A percentile compares a stretch with the other conserved stretches of the same genome.
Conservation (phyloP, 1,139 yeast genomes). For the Debaryomyces singareniensis region DNA sequence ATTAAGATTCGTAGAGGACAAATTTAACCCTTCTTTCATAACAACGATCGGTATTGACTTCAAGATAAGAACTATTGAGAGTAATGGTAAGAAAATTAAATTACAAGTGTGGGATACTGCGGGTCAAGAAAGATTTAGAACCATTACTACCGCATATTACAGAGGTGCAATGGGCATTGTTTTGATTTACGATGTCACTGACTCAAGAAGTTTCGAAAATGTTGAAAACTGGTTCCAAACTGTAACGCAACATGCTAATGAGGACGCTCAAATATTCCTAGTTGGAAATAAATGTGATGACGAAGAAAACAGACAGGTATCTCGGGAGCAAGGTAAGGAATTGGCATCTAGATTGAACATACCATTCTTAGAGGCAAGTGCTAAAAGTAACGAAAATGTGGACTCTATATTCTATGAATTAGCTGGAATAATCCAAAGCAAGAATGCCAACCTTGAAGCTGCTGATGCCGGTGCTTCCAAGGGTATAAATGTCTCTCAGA, state of each 20-base stretch:
- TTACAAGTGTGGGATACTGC: constrained; percentile 99
- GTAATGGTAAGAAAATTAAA: constrained; percentile 88
- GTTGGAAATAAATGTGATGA: constrained; percentile 96
- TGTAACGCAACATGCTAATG: constrained; percentile 93
- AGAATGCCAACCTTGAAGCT: constrained; percentile 42
- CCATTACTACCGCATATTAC: constrained; percentile 96
- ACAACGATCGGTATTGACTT: constrained; percentile 98
- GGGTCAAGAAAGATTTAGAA: constrained; percentile 96
- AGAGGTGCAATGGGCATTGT: constrained; percentile 99
- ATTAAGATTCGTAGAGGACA: constrained; percentile 93
- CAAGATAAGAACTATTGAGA: constrained; percentile 92
- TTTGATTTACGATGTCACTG: constrained; percentile 92
- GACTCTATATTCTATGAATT: constrained; percentile 86
- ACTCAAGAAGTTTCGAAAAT: constrained; percentile 84
- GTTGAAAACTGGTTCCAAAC: constrained; percentile 90
- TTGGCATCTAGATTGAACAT: constrained; percentile 84
- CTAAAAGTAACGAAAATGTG: constrained; percentile 88
- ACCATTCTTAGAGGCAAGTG: constrained; percentile 93
- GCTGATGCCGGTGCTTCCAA: constrained; percentile 18
- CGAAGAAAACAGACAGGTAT: constrained; percentile 67
- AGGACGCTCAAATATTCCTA: constrained; percentile 86
- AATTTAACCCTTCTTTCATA: constrained; percentile 92
- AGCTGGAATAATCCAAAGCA: constrained; percentile 83
- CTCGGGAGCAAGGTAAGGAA: constrained; percentile 83
- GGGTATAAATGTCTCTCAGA: constrained; percentile 45